Evolutionary conservation across 495 filamentous ascomycete species (phyloP).

Genomic region (Neurospora sp.): DNA sequence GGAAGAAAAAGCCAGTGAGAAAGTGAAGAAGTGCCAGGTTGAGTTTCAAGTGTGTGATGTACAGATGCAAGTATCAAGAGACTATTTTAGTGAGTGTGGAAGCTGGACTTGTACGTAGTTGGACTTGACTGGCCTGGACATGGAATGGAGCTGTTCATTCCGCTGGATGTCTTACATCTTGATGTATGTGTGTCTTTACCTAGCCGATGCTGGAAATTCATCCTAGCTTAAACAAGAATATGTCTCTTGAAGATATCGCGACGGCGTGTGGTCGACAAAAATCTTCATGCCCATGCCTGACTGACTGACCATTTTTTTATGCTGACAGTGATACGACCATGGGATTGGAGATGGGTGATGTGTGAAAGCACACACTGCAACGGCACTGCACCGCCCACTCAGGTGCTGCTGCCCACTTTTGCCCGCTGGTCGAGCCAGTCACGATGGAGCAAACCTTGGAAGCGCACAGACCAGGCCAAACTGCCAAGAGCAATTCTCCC

Average conservation of each 20-base stretch:
- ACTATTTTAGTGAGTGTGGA: not conserved
- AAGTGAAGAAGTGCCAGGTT: not conserved
- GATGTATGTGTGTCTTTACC: not conserved
- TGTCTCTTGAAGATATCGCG: not conserved
- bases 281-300: not conserved
- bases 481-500: not conserved
- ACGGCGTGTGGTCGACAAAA: not conserved
- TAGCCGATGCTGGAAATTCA: not conserved
- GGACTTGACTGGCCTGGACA: not conserved
- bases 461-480: not conserved
- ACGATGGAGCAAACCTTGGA: not conserved
- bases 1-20: not conserved
- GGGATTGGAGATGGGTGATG: not conserved
- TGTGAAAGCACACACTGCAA: not conserved
- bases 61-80: not conserved
- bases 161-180: not conserved
- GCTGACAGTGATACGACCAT: not conserved
- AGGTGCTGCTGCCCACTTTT: not conserved
- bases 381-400: not conserved
- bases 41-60: not conserved
- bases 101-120: not conserved
- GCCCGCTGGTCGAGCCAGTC: not conserved
- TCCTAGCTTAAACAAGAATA: not conserved
- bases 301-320: not conserved
- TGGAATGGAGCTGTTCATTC: not conserved